Evolutionary conservation across 495 filamentous ascomycete genomes (phyloP).

Genomic region (Penicillium pulvis): DNA sequence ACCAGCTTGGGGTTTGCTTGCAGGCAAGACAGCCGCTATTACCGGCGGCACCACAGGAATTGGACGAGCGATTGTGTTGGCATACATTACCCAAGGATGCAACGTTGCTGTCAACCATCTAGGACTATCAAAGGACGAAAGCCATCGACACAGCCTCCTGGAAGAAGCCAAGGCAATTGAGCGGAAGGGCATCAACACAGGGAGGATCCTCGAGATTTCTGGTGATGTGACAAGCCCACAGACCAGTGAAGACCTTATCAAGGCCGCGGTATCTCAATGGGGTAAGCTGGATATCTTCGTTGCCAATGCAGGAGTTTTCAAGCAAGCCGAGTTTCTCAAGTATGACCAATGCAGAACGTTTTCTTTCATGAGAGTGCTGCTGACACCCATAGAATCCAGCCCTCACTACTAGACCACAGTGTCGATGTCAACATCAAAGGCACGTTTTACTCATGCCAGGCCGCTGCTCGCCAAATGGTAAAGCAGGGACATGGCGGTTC

Average conservation of each 20-base stretch:
- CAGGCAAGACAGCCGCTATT: constrained; percentile 66
- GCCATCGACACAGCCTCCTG: constrained; percentile 51
- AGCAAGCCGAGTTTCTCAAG: constrained; percentile 74
- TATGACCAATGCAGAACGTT: constrained; percentile 26
- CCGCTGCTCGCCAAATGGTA: constrained; percentile 34
- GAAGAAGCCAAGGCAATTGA: constrained; percentile 41
- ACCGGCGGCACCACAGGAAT: constrained; percentile 73
- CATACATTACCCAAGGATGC: constrained; percentile 60
- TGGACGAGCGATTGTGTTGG: constrained; percentile 68
- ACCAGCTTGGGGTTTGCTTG: constrained; percentile 40
- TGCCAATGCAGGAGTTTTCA: constrained; percentile 80
- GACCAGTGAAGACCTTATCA: constrained; percentile 55
- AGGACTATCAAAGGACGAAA: constrained; percentile 47
- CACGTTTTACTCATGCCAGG: constrained; percentile 70
- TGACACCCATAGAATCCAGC: constrained; percentile 31
- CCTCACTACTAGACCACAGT: constrained; percentile 40
- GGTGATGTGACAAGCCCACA: constrained; percentile 63
- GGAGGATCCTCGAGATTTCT: constrained; percentile 53
- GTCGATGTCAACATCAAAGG: constrained; percentile 61
- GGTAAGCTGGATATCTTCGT: constrained; percentile 72
- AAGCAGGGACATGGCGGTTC: constrained; percentile 41
- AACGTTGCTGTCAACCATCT: constrained; percentile 69
- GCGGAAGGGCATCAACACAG: constrained; percentile 48
- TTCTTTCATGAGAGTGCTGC: not conserved
- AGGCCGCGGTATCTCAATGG: constrained; percentile 55